Base-by-base conservation (phyloP, 1,139 yeast species). In the Blastobotrys buckinghamii region DNA sequence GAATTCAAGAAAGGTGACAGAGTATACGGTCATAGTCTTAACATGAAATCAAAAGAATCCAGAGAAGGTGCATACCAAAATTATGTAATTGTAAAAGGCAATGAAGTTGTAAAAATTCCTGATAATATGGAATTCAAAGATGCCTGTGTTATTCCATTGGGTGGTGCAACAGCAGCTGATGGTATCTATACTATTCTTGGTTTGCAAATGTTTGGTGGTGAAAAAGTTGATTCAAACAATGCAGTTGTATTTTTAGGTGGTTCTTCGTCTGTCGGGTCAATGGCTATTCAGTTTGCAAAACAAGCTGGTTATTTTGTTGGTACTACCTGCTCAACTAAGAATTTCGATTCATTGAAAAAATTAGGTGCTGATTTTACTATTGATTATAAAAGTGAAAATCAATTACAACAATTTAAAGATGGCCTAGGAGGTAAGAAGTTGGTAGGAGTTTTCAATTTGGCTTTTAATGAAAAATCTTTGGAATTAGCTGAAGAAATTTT, bases 1-100 rank as follows among this genome's bases (percentile, higher is more conserved):
- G 72, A 68, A 5, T 75, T 75, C 56, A 56, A 65, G 35, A 71
- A 72, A 12, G 87, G 87, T 44, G 86, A 82, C 55, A 61, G 65
- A 17, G 82, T 80, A 10, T 70, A 71, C 29, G 70, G 72, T 2
- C 67, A 78, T 54, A 68, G 72, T 15, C 78, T 72, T 50, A 88
- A 87, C 2, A 16, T 30, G n/a, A 12, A 15, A n/a, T 8, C n/a
- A 8, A 19, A 9, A 3, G 13, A 42, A 22, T 15, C 49, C 75
- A 73, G 59, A 7, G 70, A 68, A 48, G 92, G 90, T 39, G 79
- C 79, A 1, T 82, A 81, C 61, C 77, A 83, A 40, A 79, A 82
- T 53, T 80, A 80, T 59, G 73, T 63, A n/a, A 55, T 52, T 5
- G 56, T 62, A 16, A 54, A 50, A 15, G 15, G n/a, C 27, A 37